Evolutionary conservation across 176 grass and related monocot species (phyloP).

Genomic region (Rhynchospora tenuis): DNA sequence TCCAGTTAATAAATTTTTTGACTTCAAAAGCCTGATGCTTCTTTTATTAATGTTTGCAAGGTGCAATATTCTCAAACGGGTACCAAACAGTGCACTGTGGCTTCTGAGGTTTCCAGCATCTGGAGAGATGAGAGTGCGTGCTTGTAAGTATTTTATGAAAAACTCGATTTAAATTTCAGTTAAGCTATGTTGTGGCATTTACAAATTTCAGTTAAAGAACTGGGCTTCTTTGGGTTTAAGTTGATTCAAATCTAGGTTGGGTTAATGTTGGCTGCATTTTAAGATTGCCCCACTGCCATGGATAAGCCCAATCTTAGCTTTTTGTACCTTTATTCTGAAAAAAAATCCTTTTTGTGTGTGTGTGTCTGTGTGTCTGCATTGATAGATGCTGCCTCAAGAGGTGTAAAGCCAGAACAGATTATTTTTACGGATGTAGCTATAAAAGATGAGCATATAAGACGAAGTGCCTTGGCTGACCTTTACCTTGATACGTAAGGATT

Average conservation of each 20-base stretch:
- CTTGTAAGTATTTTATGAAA: constrained; percentile 47
- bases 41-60: constrained; percentile 21
- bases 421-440: constrained; percentile 92
- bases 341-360: neutral
- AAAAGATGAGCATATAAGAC: constrained; percentile 83
- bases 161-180: too few species aligned
- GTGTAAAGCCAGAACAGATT: constrained; percentile 68
- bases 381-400: constrained; percentile 68
- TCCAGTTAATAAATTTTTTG: neutral
- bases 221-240: neutral
- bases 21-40: neutral
- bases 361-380: neutral
- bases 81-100: constrained; percentile 77
- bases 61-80: constrained; percentile 86
- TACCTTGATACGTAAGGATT: constrained; percentile 78
- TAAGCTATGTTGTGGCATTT: neutral
- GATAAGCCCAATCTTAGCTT: neutral
- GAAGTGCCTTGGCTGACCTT: constrained; percentile 79
- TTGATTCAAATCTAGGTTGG: neutral
- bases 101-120: constrained; percentile 76
- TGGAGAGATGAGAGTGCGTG: constrained; percentile 67
- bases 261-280: neutral
- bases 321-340: neutral
- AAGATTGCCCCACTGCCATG: neutral
- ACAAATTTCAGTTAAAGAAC: neutral